Evolutionary conservation across 495 filamentous ascomycete species (phyloP).

Genomic region (Tetracladium setigerum): DNA sequence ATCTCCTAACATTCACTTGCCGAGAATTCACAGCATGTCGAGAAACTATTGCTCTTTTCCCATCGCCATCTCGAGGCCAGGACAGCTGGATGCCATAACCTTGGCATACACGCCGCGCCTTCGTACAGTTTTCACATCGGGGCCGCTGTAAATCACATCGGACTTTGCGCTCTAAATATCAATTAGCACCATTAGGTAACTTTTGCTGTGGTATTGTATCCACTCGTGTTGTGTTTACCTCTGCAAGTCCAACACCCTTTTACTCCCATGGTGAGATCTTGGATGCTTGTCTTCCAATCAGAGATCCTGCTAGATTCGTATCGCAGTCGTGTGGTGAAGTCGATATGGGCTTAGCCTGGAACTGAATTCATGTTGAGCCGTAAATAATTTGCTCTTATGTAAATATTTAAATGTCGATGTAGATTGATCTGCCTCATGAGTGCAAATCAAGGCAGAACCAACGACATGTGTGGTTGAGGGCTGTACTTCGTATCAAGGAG

Average conservation of each 20-base stretch:
- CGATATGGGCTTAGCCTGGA: neutral
- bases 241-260: constrained; percentile 21
- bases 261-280: neutral
- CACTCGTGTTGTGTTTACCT: constrained; percentile 14
- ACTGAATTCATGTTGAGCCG: neutral
- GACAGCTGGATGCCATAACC: constrained; percentile 21
- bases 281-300: neutral
- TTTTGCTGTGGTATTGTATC: neutral
- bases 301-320: neutral
- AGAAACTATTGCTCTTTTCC: constrained; percentile 16
- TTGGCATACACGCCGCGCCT: constrained; percentile 15
- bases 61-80: constrained; percentile 20
- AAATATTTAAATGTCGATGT: too few species aligned
- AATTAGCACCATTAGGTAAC: constrained; percentile 2
- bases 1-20: constrained; percentile 9
- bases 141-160: constrained; percentile 18
- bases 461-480: too few species aligned
- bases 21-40: constrained; percentile 6
- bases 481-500: too few species aligned
- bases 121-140: constrained; percentile 14
- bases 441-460: too few species aligned
- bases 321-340: neutral
- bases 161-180: constrained; percentile 19
- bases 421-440: too few species aligned
- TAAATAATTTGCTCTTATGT: neutral